Conservation (phyloP, 805 yeast genomes). For the Yamadazyma sp. region DNA sequence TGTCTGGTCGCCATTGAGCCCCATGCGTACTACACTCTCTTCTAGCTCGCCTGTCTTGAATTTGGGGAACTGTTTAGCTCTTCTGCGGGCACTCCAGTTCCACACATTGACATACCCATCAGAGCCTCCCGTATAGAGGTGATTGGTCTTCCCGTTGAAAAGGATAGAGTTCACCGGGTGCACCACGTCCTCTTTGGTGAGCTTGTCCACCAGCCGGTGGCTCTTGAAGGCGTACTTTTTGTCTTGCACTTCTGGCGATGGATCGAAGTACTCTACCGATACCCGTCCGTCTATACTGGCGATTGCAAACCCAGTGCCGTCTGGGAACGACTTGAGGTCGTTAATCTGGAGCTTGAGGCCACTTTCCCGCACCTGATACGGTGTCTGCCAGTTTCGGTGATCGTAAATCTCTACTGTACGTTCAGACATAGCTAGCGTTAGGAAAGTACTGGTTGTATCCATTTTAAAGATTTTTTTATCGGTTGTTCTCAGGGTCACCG, state of each 20-base stretch:
- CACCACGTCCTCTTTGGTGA: slow-evolving; percentile 48
- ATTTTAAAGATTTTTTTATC: slow-evolving; percentile 59
- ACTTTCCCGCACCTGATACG: slow-evolving; percentile 54
- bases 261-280: slow-evolving; percentile 66
- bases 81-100: slow-evolving; percentile 46
- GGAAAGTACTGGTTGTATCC: slow-evolving; percentile 48
- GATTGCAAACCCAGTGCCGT: slow-evolving; percentile 57
- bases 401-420: slow-evolving; percentile 61
- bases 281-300: slow-evolving; percentile 83
- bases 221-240: slow-evolving; percentile 78
- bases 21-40: slow-evolving; percentile 26
- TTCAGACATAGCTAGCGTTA: slow-evolving; percentile 56
- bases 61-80: slow-evolving; percentile 37
- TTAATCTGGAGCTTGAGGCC: slow-evolving; percentile 69
- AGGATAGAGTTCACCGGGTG: slow-evolving; percentile 51
- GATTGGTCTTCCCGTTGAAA: slow-evolving; percentile 36
- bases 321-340: slow-evolving; percentile 54
- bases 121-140: slow-evolving; percentile 53
- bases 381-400: slow-evolving; percentile 42
- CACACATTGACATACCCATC: slow-evolving; percentile 52
- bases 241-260: slow-evolving; percentile 41
- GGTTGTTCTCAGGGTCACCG: slow-evolving; percentile 18
- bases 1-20: slow-evolving; percentile 16
- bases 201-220: slow-evolving; percentile 51
- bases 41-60: slow-evolving; percentile 12